Percentiles rank a stretch among this genome's conserved stretches.
Evolutionary conservation across 2,329 filamentous ascomycete species (phyloP).

Genomic region (Lasiodiplodia hormozganensis): DNA sequence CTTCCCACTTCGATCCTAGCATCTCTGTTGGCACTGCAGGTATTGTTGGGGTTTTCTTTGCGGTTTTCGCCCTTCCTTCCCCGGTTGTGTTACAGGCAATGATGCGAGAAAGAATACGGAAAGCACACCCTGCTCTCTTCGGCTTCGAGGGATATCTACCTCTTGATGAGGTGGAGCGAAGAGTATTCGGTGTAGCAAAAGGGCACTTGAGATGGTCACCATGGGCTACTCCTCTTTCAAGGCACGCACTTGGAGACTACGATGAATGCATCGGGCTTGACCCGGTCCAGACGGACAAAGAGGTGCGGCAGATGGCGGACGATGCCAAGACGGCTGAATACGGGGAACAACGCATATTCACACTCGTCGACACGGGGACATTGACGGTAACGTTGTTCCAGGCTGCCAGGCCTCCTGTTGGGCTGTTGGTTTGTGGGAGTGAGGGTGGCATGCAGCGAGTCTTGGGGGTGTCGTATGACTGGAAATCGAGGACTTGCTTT

Average conservation of each 20-base stretch:
- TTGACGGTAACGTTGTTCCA: conserved; percentile 53
- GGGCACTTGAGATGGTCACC: conserved; percentile 47
- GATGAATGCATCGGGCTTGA: conserved; percentile 43
- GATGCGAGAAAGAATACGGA: neutral
- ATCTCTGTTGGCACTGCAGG: too few relatives aligned
- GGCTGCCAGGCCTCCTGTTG: conserved; percentile 50
- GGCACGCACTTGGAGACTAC: conserved; percentile 40
- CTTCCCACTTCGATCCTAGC: too few relatives aligned
- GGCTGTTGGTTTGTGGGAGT: conserved; percentile 51
- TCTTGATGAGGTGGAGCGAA: conserved; percentile 46
- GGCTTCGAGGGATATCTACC: conserved; percentile 52
- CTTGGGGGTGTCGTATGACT: conserved; percentile 56
- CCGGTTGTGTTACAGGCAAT: too few relatives aligned
- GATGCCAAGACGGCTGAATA: conserved; percentile 26
- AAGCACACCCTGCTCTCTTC: conserved; percentile 38
- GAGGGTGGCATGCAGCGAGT: conserved; percentile 57
- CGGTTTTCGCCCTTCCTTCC: too few relatives aligned
- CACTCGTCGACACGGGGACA: conserved; percentile 50
- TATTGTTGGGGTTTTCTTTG: neutral
- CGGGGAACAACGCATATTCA: conserved; percentile 38
- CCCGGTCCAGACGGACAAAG: conserved; percentile 39
- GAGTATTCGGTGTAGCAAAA: conserved; percentile 40
- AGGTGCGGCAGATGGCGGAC: conserved; percentile 37
- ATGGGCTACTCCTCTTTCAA: conserved; percentile 41
- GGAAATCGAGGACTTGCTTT: conserved; percentile 49